phyloP scores from a whole-genome alignment of 192 early-diverging fungal species.

The Coemansia sp. region DNA sequence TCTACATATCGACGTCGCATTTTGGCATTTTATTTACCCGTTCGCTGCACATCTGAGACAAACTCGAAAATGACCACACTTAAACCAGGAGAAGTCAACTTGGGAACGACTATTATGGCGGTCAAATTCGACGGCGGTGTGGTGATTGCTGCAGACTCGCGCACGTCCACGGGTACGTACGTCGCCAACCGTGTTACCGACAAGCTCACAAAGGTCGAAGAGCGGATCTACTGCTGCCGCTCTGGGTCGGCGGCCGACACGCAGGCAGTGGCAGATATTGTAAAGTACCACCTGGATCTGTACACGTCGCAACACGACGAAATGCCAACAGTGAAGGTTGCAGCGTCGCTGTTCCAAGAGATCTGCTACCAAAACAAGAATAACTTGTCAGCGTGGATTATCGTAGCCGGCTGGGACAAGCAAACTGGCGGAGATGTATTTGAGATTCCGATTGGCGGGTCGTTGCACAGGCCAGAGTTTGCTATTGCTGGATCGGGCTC shows the following conservation, averaged over 20 bases:
- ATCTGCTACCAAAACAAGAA: constrained; percentile 94
- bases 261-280: constrained; percentile 96
- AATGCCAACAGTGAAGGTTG: constrained; percentile 80
- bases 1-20: background rate
- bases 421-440: constrained; percentile 85
- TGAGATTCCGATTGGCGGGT: constrained; percentile 89
- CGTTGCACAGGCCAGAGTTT: constrained; percentile 88
- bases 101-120: constrained; percentile 98
- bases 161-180: constrained; percentile 94
- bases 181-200: constrained; percentile 97
- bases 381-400: constrained; percentile 85
- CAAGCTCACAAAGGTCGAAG: constrained; percentile 94
- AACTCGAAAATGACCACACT: constrained; percentile 53
- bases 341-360: constrained; percentile 90
- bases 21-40: background rate
- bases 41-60: background rate
- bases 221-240: constrained; percentile 96
- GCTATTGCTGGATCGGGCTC: constrained; percentile 95
- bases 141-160: constrained; percentile 94
- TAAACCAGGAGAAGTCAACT: constrained; percentile 93
- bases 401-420: constrained; percentile 97
- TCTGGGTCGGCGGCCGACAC: constrained; percentile 98
- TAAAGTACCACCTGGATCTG: constrained; percentile 93
- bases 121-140: constrained; percentile 88
- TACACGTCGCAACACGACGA: constrained; percentile 85